Evolutionary conservation across 805 yeast species (phyloP), one percentile per base, ranked within the genome.

Genomic region (Lipomyces mesembrius): DNA sequence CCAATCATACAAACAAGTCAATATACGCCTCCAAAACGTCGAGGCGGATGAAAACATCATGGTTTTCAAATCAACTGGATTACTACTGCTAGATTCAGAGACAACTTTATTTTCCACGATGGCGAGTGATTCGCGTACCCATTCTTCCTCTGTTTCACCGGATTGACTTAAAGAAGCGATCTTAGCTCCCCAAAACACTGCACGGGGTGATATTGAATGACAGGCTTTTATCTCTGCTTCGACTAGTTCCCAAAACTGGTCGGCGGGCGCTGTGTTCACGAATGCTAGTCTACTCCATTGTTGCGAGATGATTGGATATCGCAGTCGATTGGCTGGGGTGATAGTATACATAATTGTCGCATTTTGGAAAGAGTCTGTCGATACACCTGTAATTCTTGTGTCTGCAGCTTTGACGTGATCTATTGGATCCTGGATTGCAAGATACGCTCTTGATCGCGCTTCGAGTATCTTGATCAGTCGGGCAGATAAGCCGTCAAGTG

Each of bases 281-380:
- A 66, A 59, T 29, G 63, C 63, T 7, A 68, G 14, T 5, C 66
- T 51, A 17, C 64, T 53, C 60, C 63, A 60, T 46, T 57, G 61
- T 22, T 25, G 27, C 25, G 71, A 59, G 12, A 35, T 51, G 14
- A 61, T 60, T 7, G 69, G 70, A 61, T 68, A 63, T 9, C 59
- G 61, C 27, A 60, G 53, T 20, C 67, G 39, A 29, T 68, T 61
- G 11, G 60, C 54, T 5, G 68, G 61, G 12, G 59, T 1, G n/a
- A 59, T n/a, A 20, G 71, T 63, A 35, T 67, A 68, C 37, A 63
- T 20, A 7, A 67, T 14, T 11, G 56, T 20, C 2, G 63, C 11
- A 32, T 60, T 55, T 5, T 61, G 61, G 11, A 56, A 54, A 2
- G 6, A 6, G 39, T 61, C 65, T 20, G 37, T 17, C n/a, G 55